phyloP scores from a whole-genome alignment of 768 basidiomycete genomes.

The Lactarius sp. region DNA sequence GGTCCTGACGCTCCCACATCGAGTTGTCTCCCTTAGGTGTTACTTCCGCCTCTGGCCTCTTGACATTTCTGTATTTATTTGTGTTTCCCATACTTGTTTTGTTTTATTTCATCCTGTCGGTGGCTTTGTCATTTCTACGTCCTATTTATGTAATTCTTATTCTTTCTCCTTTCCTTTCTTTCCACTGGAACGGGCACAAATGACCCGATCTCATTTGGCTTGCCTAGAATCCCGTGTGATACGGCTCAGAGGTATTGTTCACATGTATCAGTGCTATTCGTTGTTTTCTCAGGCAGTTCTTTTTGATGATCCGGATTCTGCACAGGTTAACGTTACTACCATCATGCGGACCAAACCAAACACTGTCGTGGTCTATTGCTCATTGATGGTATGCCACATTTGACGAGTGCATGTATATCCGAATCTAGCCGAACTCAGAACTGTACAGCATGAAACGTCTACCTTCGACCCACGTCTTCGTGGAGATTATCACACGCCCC shows the following conservation, averaged over 20 bases:
- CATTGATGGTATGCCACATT: slow-evolving; percentile 1
- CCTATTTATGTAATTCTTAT: slow-evolving; percentile 10
- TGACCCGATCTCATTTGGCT: not conserved
- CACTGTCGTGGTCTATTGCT: not conserved
- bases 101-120: not conserved
- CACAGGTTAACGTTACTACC: not conserved
- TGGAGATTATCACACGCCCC: not conserved
- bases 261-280: slow-evolving; percentile 2
- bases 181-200: not conserved
- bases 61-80: slow-evolving; percentile 9
- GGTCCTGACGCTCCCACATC: not conserved
- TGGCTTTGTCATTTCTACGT: slow-evolving; percentile 12
- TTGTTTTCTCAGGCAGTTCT: not conserved
- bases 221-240: not conserved
- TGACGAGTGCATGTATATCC: not conserved
- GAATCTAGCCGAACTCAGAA: not conserved
- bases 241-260: not conserved
- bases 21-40: not conserved
- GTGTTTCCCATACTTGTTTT: slow-evolving; percentile 5
- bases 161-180: not conserved
- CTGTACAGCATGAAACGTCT: slow-evolving; percentile 5
- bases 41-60: not conserved
- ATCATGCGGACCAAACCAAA: not conserved
- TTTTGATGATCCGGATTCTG: slow-evolving; percentile 4
- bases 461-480: not conserved